phyloP scores from a whole-genome alignment of 108 stramenopile genomes.

The Nannochloropsis granulata region DNA sequence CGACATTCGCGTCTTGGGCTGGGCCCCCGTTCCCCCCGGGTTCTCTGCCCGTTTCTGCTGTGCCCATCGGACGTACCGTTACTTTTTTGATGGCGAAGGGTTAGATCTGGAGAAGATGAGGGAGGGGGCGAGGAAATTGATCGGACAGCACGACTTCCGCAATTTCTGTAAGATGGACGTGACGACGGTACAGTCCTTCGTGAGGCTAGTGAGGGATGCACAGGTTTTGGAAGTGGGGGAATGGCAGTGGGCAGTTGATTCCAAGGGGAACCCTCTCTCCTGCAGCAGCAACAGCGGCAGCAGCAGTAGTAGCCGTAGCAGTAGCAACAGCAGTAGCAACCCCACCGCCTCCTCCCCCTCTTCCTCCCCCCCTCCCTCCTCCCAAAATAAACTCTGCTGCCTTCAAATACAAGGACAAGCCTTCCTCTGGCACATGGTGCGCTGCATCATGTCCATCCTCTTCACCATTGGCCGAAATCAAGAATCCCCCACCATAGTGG shows the following conservation, averaged over 20 bases:
- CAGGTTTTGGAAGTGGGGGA: background rate
- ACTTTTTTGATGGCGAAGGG: slow-evolving; percentile 56
- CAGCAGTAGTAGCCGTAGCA: too few species aligned
- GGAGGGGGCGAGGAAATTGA: slow-evolving; percentile 45
- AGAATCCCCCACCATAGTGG: slow-evolving; percentile 55
- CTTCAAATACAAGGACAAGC: slow-evolving; percentile 70
- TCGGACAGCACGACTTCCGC: slow-evolving; percentile 90
- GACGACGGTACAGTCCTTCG: slow-evolving; percentile 14
- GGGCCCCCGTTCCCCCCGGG: slow-evolving; percentile 66
- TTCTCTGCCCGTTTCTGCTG: slow-evolving; percentile 87
- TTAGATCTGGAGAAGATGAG: slow-evolving; percentile 55
- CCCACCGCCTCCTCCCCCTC: background rate
- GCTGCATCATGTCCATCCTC: slow-evolving; percentile 71
- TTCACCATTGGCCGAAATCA: slow-evolving; percentile 64
- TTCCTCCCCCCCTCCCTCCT: background rate
- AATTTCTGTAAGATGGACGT: slow-evolving; percentile 97
- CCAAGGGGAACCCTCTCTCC: background rate
- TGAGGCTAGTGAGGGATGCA: background rate
- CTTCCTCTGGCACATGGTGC: slow-evolving; percentile 94
- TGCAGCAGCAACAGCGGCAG: too few species aligned
- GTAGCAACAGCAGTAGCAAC: background rate
- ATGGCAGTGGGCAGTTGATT: background rate
- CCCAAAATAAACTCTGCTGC: slow-evolving; percentile 37
- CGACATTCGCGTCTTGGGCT: slow-evolving; percentile 77
- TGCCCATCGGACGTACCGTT: slow-evolving; percentile 68